Conservation (phyloP, 139 green algal genomes). For the Micractinium sp. region DNA sequence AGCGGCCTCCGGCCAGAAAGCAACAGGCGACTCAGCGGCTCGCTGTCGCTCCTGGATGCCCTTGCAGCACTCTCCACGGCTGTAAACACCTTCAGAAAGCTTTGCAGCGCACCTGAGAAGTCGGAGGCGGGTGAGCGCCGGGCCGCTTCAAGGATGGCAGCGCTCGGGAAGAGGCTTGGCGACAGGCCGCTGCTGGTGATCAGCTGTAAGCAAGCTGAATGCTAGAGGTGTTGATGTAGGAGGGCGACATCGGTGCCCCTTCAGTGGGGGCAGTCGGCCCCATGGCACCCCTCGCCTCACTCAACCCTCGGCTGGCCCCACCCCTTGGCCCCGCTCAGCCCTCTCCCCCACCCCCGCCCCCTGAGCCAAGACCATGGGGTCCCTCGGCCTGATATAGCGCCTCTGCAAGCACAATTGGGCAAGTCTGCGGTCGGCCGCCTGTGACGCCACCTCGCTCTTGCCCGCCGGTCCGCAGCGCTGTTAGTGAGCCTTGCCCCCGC, state of each 20-base stretch:
- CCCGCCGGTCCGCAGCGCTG: not conserved
- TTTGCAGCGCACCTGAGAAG: not conserved
- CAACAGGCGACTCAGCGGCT: not conserved
- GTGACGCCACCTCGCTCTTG: not conserved
- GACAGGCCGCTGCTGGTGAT: too few relatives aligned
- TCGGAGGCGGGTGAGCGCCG: not conserved
- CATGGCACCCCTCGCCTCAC: not conserved
- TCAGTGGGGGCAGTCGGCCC: not conserved
- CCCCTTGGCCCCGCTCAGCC: not conserved
- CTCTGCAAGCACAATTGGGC: not conserved
- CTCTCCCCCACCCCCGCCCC: not conserved
- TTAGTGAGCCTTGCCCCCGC: not conserved
- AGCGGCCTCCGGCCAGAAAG: not conserved
- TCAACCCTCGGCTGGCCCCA: not conserved
- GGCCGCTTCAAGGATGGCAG: too few relatives aligned
- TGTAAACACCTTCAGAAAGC: too few relatives aligned
- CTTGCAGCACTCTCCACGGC: not conserved
- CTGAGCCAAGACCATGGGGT: not conserved
- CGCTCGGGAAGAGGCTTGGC: too few relatives aligned
- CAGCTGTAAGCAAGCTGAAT: too few relatives aligned
- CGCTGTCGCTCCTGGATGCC: not conserved
- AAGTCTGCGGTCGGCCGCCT: not conserved
- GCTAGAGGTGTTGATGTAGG: not conserved
- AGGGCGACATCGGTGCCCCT: not conserved
- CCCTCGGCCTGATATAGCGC: not conserved